Percentiles rank a stretch among this genome's conserved stretches.
These are phyloP conservation scores for Choanephora cucurbitarum DNA, from an alignment of 371 early-diverging fungal species.

Conservation along the genomic window DNA sequence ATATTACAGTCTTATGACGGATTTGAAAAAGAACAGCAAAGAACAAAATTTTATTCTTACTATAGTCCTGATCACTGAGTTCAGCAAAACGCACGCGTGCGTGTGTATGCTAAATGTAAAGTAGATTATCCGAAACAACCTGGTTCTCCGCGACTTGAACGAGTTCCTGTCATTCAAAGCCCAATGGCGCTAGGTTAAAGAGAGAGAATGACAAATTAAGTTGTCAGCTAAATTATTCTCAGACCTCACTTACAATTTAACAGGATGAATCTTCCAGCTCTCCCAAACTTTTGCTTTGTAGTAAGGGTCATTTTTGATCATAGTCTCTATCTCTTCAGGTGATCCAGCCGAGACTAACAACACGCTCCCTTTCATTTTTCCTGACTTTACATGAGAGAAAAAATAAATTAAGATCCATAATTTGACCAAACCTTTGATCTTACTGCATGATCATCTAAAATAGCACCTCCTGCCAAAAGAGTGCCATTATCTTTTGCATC, in stretches of 20 bases:
- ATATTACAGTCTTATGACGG: not conserved
- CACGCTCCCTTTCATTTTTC: constrained; percentile 61
- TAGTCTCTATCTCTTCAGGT: constrained; percentile 40
- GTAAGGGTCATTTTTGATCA: constrained; percentile 54
- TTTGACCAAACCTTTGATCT: not conserved
- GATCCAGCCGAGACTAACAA: constrained; percentile 52
- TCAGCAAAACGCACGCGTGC: no score
- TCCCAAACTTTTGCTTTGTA: constrained; percentile 64
- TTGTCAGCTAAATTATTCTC: not conserved
- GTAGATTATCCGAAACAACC: not conserved
- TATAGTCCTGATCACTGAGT: no score
- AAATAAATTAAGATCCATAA: no score
- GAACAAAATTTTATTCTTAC: constrained; percentile 11
- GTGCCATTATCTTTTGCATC: constrained; percentile 29
- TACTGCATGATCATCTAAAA: constrained; percentile 49
- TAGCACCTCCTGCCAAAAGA: constrained; percentile 54
- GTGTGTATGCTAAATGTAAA: no score
- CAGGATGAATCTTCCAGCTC: constrained; percentile 51
- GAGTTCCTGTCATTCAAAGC: not conserved
- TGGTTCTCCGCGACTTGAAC: not conserved
- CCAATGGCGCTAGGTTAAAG: not conserved
- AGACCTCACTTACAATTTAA: constrained; percentile 11
- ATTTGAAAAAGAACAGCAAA: constrained; percentile 5
- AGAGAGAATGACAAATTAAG: not conserved
- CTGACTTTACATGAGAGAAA: constrained; percentile 12